phyloP scores from a whole-genome alignment of 805 yeast genomes.

The Candida tibetensis region DNA sequence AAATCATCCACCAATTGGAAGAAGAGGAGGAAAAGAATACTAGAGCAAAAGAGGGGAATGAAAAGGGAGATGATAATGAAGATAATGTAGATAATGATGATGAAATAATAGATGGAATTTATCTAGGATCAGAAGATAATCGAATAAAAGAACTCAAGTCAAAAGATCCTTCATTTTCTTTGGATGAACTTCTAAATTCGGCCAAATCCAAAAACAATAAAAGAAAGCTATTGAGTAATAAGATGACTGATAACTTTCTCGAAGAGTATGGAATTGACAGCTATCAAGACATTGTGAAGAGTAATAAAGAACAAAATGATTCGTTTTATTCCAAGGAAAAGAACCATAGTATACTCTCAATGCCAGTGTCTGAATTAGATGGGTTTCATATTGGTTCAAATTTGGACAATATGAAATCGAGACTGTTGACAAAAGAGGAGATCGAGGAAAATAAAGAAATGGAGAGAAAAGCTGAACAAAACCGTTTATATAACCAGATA shows the following conservation, averaged over 20 bases:
- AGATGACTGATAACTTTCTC: constrained; percentile 30
- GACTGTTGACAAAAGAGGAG: constrained; percentile 27
- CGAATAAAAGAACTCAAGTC: background rate
- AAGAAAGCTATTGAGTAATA: constrained; percentile 29
- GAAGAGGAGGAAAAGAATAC: constrained; percentile 16
- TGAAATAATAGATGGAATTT: constrained; percentile 33
- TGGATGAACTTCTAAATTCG: constrained; percentile 1
- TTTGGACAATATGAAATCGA: constrained; percentile 10
- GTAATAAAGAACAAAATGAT: constrained; percentile 27
- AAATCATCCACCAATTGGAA: constrained; percentile 27
- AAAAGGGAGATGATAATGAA: constrained; percentile 12
- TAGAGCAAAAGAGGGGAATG: constrained; percentile 9
- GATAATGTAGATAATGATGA: too few species aligned
- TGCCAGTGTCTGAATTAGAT: constrained; percentile 27
- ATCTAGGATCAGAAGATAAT: constrained; percentile 27
- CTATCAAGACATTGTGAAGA: constrained; percentile 26
- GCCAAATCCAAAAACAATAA: constrained; percentile 9
- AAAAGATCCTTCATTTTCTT: background rate
- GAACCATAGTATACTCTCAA: constrained; percentile 19
- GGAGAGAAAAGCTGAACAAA: constrained; percentile 23
- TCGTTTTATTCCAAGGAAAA: constrained; percentile 16
- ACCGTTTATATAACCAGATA: constrained; percentile 27
- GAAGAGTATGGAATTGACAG: constrained; percentile 39
- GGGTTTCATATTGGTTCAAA: constrained; percentile 35
- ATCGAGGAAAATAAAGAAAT: constrained; percentile 22